These are phyloP conservation scores for Aspergillus pseudotamarii DNA, from an alignment of 2,329 filamentous ascomycete species.

Conservation along the genomic window DNA sequence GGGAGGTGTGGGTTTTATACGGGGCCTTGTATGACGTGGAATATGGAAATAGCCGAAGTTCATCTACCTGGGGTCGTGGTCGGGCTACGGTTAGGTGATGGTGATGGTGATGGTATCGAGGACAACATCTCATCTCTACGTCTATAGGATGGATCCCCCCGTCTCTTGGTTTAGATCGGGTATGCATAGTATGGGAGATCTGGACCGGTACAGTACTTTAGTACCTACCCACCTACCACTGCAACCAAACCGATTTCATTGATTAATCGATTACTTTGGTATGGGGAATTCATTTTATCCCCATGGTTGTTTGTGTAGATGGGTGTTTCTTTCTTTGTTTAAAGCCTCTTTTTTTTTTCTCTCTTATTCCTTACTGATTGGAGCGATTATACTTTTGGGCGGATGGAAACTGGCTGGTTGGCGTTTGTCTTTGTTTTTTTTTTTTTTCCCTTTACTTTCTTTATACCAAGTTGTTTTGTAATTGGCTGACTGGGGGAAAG, in stretches of 20 bases:
- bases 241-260: background rate
- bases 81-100: background rate
- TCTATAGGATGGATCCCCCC: background rate
- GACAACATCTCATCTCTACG: background rate
- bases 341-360: background rate
- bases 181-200: background rate
- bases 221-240: too few relatives aligned
- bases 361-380: background rate
- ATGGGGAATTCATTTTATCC: background rate
- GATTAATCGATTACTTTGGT: background rate
- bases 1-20: background rate
- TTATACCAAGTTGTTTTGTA: conserved; percentile 1
- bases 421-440: background rate
- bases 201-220: background rate
- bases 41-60: too few relatives aligned
- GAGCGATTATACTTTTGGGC: background rate
- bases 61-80: background rate
- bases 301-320: background rate
- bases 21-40: background rate
- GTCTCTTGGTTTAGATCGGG: background rate
- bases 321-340: background rate
- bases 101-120: background rate
- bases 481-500: background rate
- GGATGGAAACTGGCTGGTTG: background rate
- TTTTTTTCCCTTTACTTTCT: background rate